These are phyloP conservation scores for Haberlea rhodopensis DNA, from an alignment of 257 asterid species.

Conservation along the genomic window DNA sequence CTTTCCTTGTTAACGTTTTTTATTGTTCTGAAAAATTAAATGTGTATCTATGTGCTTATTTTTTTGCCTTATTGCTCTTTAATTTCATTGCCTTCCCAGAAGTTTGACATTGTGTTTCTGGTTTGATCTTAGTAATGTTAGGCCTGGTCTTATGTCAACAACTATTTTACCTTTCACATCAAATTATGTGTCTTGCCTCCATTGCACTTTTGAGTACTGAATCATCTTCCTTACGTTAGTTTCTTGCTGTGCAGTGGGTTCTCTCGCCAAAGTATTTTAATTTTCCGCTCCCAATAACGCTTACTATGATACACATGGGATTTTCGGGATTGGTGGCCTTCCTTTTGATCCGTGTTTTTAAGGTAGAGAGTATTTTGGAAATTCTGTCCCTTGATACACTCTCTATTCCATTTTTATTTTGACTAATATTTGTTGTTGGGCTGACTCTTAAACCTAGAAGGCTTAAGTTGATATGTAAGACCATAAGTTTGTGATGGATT, in stretches of 20 bases:
- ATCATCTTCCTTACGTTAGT: slow-evolving; percentile 17
- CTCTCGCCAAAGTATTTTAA: slow-evolving; percentile 98
- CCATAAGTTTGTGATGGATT: slow-evolving; percentile 7
- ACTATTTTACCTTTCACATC: no score
- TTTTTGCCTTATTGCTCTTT: slow-evolving; percentile 8
- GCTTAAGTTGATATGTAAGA: slow-evolving; percentile 19
- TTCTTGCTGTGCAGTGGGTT: slow-evolving; percentile 75
- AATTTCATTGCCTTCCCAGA: not conserved
- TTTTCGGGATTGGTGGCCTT: slow-evolving; percentile 95
- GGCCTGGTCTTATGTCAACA: no score
- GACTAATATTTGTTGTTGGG: slow-evolving; percentile 19
- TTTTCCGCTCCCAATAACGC: slow-evolving; percentile 79
- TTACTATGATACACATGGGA: slow-evolving; percentile 94
- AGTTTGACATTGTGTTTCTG: slow-evolving; percentile 4
- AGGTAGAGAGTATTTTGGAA: slow-evolving; percentile 45
- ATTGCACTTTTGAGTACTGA: not conserved
- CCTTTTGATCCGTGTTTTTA: slow-evolving; percentile 78
- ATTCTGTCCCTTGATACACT: slow-evolving; percentile 17
- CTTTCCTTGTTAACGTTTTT: slow-evolving; percentile 12
- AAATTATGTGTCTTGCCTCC: no score
- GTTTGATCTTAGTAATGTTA: no score
- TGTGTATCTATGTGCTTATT: not conserved
- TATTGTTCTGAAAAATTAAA: not conserved
- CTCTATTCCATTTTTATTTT: not conserved
- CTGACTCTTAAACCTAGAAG: slow-evolving; percentile 8